Conservation (phyloP, 2,329 filamentous ascomycete genomes). For the Stenocarpella maydis region DNA sequence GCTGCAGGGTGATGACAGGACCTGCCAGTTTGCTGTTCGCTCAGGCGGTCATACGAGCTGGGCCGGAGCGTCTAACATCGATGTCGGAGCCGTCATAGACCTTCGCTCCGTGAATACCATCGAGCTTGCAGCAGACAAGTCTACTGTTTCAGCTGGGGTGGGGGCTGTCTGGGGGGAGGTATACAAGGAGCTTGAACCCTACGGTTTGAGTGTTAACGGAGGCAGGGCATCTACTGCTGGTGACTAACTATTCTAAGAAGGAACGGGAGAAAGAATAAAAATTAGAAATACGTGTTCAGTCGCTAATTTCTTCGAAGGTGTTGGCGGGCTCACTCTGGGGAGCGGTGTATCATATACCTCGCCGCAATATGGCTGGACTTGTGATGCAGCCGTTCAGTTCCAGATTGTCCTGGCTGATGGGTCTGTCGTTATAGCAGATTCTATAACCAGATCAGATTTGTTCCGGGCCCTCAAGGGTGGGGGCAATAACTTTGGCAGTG, state of each 20-base stretch:
- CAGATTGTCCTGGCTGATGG: background rate
- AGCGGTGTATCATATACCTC: background rate
- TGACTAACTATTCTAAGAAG: no score
- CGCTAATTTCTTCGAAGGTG: no score
- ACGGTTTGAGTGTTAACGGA: constrained; percentile 30
- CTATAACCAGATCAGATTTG: background rate
- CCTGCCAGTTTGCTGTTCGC: constrained; percentile 8
- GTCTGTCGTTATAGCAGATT: background rate
- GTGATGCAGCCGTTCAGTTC: background rate
- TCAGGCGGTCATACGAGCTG: constrained; percentile 24
- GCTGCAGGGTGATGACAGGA: background rate
- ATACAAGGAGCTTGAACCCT: constrained; percentile 33
- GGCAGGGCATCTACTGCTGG: constrained; percentile 27
- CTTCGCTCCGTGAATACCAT: background rate
- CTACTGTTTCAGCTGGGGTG: constrained; percentile 20
- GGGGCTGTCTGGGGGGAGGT: constrained; percentile 29
- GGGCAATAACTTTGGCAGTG: background rate
- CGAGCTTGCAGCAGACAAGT: no score
- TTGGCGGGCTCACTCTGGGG: background rate
- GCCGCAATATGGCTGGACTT: background rate
- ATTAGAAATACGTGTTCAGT: no score
- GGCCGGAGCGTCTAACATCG: background rate
- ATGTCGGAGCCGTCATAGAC: constrained; percentile 8
- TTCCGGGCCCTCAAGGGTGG: background rate
- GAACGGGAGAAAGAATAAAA: no score